Conservation (phyloP, 768 basidiomycete genomes). For the Suillus fuscotomentosus region DNA sequence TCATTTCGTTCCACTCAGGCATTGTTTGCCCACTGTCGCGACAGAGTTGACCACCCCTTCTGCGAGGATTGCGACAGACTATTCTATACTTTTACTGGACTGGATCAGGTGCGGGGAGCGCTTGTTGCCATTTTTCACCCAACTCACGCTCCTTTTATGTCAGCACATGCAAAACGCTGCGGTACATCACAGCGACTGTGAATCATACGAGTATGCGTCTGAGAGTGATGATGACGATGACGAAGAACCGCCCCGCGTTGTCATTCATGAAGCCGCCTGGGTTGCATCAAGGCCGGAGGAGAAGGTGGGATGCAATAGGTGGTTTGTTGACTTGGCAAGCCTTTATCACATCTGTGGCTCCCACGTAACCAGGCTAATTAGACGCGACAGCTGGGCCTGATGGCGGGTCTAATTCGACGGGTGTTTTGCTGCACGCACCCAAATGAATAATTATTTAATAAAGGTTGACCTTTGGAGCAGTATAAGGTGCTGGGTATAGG, state of each 20-base stretch:
- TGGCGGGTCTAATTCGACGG: background rate
- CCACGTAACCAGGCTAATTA: background rate
- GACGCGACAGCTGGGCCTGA: background rate
- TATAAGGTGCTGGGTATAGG: too few species aligned
- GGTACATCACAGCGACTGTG: background rate
- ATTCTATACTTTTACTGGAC: constrained; percentile 13
- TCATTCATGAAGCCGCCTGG: too few species aligned
- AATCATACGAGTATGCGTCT: background rate
- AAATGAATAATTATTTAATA: background rate
- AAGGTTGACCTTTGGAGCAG: too few species aligned
- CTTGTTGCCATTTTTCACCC: background rate
- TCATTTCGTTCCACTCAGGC: constrained; percentile 10
- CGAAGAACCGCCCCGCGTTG: constrained; percentile 18
- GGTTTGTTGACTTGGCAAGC: too few species aligned
- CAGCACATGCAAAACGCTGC: background rate
- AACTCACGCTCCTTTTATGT: background rate
- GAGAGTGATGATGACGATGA: too few species aligned
- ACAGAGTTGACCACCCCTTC: constrained; percentile 16
- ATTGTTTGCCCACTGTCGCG: constrained; percentile 19
- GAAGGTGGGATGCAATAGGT: too few species aligned
- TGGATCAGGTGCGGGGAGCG: constrained; percentile 12
- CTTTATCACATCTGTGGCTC: background rate
- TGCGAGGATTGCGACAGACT: constrained; percentile 19
- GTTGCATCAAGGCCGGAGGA: too few species aligned
- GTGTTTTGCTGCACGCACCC: background rate